phyloP scores from a whole-genome alignment of 2,329 filamentous ascomycete species.

The Fusarium sp. region DNA sequence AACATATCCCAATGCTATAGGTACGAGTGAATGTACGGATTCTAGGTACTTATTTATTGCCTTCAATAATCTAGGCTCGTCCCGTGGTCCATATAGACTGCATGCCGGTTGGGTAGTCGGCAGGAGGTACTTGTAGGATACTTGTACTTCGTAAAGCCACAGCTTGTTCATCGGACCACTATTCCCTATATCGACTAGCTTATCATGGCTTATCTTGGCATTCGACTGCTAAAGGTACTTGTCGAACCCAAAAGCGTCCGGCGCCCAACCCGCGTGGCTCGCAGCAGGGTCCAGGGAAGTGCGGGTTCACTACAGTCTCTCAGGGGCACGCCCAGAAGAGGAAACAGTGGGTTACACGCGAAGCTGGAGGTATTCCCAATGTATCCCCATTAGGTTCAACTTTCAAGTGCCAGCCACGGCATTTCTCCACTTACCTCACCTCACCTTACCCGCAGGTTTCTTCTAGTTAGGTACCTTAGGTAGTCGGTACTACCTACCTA shows the following conservation, averaged over 20 bases:
- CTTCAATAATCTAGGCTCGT: constrained; percentile 17
- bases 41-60: background rate
- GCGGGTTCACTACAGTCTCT: constrained; percentile 19
- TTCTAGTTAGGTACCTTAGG: background rate
- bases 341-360: constrained; percentile 18
- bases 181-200: constrained; percentile 2
- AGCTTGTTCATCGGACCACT: constrained; percentile 25
- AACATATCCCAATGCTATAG: background rate
- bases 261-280: constrained; percentile 23
- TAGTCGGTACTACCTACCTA: background rate
- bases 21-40: background rate
- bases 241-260: background rate
- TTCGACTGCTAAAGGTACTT: constrained; percentile 8
- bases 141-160: constrained; percentile 18
- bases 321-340: constrained; percentile 31
- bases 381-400: constrained; percentile 10
- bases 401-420: constrained; percentile 10
- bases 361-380: constrained; percentile 5
- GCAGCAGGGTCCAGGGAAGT: constrained; percentile 23
- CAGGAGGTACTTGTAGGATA: constrained; percentile 15
- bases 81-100: constrained; percentile 27
- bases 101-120: constrained; percentile 1
- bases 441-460: background rate
- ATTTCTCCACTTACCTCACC: constrained; percentile 29
- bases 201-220: background rate